phyloP scores from a whole-genome alignment of 192 early-diverging fungal species.

The Geranomyces michiganensis region DNA sequence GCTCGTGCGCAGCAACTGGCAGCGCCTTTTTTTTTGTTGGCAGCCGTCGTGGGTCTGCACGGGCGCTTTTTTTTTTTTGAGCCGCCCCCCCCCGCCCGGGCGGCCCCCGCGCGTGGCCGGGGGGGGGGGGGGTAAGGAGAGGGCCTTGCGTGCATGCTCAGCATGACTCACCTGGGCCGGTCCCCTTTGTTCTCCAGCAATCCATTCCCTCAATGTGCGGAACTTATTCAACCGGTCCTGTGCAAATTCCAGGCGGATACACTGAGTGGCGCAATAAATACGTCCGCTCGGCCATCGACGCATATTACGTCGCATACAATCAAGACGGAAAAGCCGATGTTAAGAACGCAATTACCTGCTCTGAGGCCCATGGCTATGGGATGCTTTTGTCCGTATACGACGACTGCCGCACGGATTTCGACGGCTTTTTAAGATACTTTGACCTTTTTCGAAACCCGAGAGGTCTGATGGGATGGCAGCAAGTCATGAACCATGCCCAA shows the following conservation, averaged over 20 bases:
- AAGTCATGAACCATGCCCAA: background rate
- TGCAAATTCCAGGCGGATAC: background rate
- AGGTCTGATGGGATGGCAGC: conserved; percentile 22
- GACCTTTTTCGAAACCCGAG: conserved; percentile 11
- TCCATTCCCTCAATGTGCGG: no score
- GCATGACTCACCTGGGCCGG: no score
- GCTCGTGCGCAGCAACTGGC: no score
- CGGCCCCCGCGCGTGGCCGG: no score
- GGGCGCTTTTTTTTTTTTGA: no score
- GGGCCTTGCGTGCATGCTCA: no score
- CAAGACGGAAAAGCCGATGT: conserved; percentile 2
- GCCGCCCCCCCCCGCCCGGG: no score
- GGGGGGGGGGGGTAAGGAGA: no score
- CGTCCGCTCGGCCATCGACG: background rate
- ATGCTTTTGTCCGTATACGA: conserved; percentile 17
- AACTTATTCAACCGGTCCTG: no score
- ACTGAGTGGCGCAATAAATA: background rate
- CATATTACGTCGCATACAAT: conserved; percentile 19
- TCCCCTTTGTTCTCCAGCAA: no score
- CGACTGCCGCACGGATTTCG: conserved; percentile 4
- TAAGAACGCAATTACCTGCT: conserved; percentile 16
- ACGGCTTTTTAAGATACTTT: conserved; percentile 15
- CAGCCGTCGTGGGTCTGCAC: no score
- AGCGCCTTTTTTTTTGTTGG: no score
- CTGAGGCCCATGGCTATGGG: conserved; percentile 13